Evolutionary conservation across 768 basidiomycete genomes (phyloP), one percentile per base, ranked within the genome.

Genomic region (Serendipita sp.): DNA sequence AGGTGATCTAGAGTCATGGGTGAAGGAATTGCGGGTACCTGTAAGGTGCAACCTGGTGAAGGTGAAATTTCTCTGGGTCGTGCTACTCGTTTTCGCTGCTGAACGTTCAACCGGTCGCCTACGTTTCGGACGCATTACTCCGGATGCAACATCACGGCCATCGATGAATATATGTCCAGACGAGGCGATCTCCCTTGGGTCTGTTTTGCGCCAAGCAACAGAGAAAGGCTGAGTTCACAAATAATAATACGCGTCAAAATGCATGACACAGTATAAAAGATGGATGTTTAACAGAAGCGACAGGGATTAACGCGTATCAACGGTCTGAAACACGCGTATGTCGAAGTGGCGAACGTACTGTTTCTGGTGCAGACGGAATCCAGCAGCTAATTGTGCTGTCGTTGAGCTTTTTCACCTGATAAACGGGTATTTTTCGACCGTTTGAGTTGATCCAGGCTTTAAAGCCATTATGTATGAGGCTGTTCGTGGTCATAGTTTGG

Each of bases 81-180:
- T 58, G 16, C 30, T 35, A 4, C n/a, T 30, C n/a, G 44, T 65
- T 41, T 60, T 56, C 8, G 41, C 65, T 8, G 53, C 51, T 13
- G 18, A 38, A 28, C 65, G 65, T 30, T 58, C 51, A 35, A 65
- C 65, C 38, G 32, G 53, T 10, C 53, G 44, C 32, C 18, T 65
- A 3, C 65, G 51, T n/a, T 45, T 28, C 5, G 65, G 65, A 30
- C 65, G 65, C 53, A 60, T 60, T n/a, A 65, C 58, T 30, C 53
- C 65, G 41, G 53, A 58, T 3, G 65, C 65, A 24, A 65, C 34
- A 32, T 65, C 65, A n/a, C 35, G 18, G 18, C 65, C 65, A 32
- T 65, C 65, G 15, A 65, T 60, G 32, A 65, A 65, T 11, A 65
- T 41, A 41, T 65, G 65, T 11, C 65, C 65, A 24, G 35, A 15